Conservation (phyloP, 2,329 filamentous ascomycete genomes). For the Fusarium sp. region DNA sequence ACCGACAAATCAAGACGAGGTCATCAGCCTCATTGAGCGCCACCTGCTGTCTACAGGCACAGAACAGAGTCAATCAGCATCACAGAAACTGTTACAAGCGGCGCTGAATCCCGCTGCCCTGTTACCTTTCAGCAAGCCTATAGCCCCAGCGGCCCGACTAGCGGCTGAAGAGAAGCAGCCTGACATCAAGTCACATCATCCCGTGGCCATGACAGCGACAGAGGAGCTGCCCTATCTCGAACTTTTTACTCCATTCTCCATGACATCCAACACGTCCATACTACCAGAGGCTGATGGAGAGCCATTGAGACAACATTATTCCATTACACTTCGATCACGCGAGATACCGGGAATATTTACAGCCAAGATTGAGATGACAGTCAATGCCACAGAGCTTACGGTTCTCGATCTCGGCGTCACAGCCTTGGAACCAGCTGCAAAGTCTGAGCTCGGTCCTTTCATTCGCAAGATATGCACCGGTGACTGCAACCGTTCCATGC, state of each 20-base stretch:
- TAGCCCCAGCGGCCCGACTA: conserved; percentile 37
- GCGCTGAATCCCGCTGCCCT: conserved; percentile 63
- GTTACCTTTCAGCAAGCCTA: conserved; percentile 59
- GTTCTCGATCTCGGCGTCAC: conserved; percentile 64
- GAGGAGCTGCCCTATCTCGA: conserved; percentile 76
- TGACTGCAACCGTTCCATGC: conserved; percentile 56
- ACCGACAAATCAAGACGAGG: conserved; percentile 48
- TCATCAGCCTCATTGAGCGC: conserved; percentile 53
- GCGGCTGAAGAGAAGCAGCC: conserved; percentile 48
- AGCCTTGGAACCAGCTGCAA: conserved; percentile 66
- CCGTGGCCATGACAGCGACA: conserved; percentile 67
- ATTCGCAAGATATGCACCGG: conserved; percentile 54
- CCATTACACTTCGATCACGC: conserved; percentile 60
- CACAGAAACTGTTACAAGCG: conserved; percentile 57
- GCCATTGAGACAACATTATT: conserved; percentile 62
- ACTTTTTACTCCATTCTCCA: conserved; percentile 74
- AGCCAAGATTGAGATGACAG: conserved; percentile 65
- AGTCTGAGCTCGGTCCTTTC: conserved; percentile 66
- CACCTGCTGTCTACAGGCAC: conserved; percentile 52
- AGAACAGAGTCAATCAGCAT: conserved; percentile 41
- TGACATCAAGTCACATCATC: conserved; percentile 69
- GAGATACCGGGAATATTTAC: conserved; percentile 63
- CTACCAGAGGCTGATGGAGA: conserved; percentile 50
- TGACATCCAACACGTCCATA: conserved; percentile 63
- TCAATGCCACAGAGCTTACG: conserved; percentile 62